phyloP scores from a whole-genome alignment of 1,284 basidiomycete genomes.

The Trametes pubescens region DNA sequence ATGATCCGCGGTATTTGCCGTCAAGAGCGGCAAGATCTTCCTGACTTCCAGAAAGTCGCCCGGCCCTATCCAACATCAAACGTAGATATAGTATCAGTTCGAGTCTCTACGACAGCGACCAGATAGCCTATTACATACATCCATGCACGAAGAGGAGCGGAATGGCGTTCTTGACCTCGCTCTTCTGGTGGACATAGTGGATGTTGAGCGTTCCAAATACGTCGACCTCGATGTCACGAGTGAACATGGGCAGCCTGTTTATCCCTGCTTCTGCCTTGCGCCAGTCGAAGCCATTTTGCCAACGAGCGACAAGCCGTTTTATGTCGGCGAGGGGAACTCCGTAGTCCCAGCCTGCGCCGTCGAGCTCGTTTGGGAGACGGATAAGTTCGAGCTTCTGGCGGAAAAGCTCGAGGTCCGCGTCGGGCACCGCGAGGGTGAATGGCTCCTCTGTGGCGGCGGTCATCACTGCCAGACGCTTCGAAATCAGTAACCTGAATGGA shows the following conservation, averaged over 20 bases:
- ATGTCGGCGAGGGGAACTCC: background rate
- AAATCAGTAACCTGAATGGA: no score
- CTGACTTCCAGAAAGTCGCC: conserved; percentile 61
- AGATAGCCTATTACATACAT: background rate
- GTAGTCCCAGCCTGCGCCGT: background rate
- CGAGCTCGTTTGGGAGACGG: background rate
- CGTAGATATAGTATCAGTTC: background rate
- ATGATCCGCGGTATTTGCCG: conserved; percentile 46
- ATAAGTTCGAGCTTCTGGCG: background rate
- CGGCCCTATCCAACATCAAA: conserved; percentile 52
- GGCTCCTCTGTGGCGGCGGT: background rate
- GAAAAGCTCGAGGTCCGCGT: background rate
- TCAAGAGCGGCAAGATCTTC: conserved; percentile 60
- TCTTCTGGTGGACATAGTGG: background rate
- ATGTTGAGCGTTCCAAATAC: background rate
- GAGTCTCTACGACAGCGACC: no score
- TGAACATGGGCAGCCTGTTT: background rate
- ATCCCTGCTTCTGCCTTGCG: background rate
- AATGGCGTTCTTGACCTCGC: background rate
- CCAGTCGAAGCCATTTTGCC: background rate
- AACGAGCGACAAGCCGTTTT: background rate
- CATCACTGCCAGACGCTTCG: background rate
- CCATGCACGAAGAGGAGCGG: conserved; percentile 4
- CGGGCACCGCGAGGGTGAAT: background rate
- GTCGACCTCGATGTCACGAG: background rate